These are phyloP conservation scores for Phytophthora pini DNA, from an alignment of 352 stramenopile species.

Conservation along the genomic window DNA sequence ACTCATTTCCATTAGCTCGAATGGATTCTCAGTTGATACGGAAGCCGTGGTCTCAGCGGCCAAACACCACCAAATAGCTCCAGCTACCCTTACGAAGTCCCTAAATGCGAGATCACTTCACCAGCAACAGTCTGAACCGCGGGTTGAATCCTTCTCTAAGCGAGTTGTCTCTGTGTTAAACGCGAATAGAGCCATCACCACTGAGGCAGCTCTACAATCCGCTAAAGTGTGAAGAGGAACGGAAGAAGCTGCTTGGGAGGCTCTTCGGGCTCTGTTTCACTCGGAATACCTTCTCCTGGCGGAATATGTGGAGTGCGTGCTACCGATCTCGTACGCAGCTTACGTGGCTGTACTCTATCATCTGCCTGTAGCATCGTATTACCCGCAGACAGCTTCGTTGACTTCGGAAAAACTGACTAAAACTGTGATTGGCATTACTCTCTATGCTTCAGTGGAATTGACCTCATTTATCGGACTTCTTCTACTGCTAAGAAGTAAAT, in stretches of 20 bases:
- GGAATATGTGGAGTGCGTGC: slow-evolving; percentile 36
- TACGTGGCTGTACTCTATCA: slow-evolving; percentile 19
- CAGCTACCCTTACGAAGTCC: not conserved
- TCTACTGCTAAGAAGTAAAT: slow-evolving; percentile 16
- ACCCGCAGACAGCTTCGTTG: slow-evolving; percentile 13
- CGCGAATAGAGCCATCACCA: not conserved
- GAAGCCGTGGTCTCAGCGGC: too few relatives aligned
- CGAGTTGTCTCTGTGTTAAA: not conserved
- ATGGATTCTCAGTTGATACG: not conserved
- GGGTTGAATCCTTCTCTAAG: not conserved
- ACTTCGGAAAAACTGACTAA: not conserved
- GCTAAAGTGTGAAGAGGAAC: not conserved
- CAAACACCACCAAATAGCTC: not conserved
- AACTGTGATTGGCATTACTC: slow-evolving; percentile 1
- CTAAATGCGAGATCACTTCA: not conserved
- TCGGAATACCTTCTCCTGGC: slow-evolving; percentile 31
- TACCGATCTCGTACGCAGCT: slow-evolving; percentile 29
- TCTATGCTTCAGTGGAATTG: slow-evolving; percentile 14
- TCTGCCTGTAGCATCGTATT: slow-evolving; percentile 32
- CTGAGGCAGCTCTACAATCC: not conserved
- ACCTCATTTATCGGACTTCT: slow-evolving; percentile 6
- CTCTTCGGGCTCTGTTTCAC: slow-evolving; percentile 25
- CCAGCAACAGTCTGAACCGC: not conserved
- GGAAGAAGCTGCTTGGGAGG: slow-evolving; percentile 12
- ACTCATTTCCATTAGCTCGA: not conserved